Base-by-base conservation (phyloP, 768 basidiomycete species). In the Chalciporus piperatus region DNA sequence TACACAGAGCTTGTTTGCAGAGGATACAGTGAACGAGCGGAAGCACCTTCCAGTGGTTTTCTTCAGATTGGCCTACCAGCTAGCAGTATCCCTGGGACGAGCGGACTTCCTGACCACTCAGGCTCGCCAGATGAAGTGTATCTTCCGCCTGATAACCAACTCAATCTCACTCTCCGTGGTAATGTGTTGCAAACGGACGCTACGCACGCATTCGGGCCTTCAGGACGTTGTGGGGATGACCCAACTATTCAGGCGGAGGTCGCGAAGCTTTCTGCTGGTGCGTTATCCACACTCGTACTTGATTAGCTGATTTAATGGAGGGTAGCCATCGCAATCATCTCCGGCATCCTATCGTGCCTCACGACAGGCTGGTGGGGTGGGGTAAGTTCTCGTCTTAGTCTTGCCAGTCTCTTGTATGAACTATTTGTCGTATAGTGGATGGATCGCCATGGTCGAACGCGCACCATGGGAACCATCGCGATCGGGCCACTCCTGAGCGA, bases 361-460 rank as follows among this genome's bases (percentile, higher is more conserved):
- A 47, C 46, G n/a, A 47, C 22, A 8, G 37, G 46, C 17, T 47
- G 46, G 46, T 47, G 46, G 46, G 46, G 46, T 47, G 46, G 46
- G 46, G 46, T 47, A 16, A 6, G 46, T 38, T 7, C 37, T 39
- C n/a, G 25, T 38, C 14, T 16, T 22, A n/a, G 12, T 47, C 25
- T 39, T 47, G n/a, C n/a, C n/a, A n/a, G n/a, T 25, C 25, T 11
- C 27, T 38, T 19, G 22, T 47, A 19, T 14, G n/a, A n/a, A 38
- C 46, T 17, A 30, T 47, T 47, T 27, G n/a, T 22, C 27, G 22
- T 17, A 10, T 23, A 47, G 46, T 38, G 25, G 37, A 12, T 47
- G 17, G 46, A 47, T 39, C 30, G 44, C 19, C 12, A 19, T 19
- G 44, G 44, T 20, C 44, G 44, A 12, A 22, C 44, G 8, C 30